Evolutionary conservation across 352 stramenopile genomes (phyloP), one percentile per base, ranked within the genome.

Genomic region (Phytopythium kandeliae): DNA sequence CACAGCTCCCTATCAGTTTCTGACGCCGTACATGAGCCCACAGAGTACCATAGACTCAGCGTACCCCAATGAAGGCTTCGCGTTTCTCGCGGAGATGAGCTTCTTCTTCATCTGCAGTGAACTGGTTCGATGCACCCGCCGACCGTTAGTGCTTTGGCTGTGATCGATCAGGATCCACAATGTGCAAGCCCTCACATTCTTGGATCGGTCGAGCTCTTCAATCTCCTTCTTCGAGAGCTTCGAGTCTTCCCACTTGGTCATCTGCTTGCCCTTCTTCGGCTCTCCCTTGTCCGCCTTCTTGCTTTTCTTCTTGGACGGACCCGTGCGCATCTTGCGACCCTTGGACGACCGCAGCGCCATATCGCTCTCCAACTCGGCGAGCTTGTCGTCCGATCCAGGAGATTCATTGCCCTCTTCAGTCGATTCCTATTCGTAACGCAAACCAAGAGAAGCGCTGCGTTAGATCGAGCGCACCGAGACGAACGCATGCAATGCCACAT

Each of bases 221-320:
- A 86, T 84, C 42, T 93, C 86, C 58, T 92, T 89, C 55, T 86
- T 90, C 25, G 73, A 89, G 16, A 95, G 61, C 67, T 94, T 93
- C 22, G 74, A 78, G 55, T 92, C 67, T 28, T 95, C 85, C 79
- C 82, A 91, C 60, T 85, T 89, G 34, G 71, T 89, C 78, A 89
- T 93, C 50, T 86, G 77, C 65, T 93, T 93, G 26, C 57, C 67
- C 49, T 83, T 85, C 51, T 91, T 92, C 48, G 77, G 71, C 22
- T 65, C 60, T 8, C 72, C 63, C 40, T 74, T 69, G 6, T 58
- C 55, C 7, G 62, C 52, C 52, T 74, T 63, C 26, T 75, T 80
- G 22, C 75, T 74, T 55, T 89, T 91, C 60, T 89, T 92, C 30
- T 61, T 62, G 25, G 65, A 65, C 24, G 76, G 77, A 22, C 78